Evolutionary conservation across 805 yeast genomes (phyloP).

Genomic region (Helenozyma baotianmanensis): DNA sequence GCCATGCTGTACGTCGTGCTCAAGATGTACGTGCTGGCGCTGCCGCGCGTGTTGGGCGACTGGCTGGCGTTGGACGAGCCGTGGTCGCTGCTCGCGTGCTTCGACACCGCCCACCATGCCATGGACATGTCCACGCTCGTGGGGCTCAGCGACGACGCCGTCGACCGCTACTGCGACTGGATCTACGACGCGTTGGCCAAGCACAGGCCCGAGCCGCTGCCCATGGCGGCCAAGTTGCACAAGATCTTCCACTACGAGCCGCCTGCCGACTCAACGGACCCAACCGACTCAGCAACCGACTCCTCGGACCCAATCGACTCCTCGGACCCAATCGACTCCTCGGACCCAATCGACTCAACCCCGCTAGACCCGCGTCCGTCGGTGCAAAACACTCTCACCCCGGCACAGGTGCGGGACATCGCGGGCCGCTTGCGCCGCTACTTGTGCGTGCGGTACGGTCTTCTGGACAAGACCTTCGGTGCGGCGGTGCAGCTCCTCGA

Average conservation of each 20-base stretch:
- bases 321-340: too few species aligned
- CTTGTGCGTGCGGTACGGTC: too few species aligned
- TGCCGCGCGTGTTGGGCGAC: conserved; percentile 7
- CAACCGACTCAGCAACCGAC: background rate
- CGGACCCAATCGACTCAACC: too few species aligned
- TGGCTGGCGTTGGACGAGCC: conserved; percentile 13
- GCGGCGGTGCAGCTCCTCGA: too few species aligned
- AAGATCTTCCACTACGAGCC: conserved; percentile 24
- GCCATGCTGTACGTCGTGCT: conserved; percentile 29
- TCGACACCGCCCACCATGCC: conserved; percentile 7
- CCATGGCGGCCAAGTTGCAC: conserved; percentile 28
- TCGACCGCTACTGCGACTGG: conserved; percentile 49
- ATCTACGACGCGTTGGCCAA: conserved; percentile 31
- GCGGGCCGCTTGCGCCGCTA: too few species aligned
- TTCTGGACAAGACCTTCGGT: too few species aligned
- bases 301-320: too few species aligned
- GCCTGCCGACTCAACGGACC: background rate
- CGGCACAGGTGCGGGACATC: too few species aligned
- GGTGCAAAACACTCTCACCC: too few species aligned
- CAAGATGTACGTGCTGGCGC: conserved; percentile 22
- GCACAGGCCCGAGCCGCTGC: background rate
- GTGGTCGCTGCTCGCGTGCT: conserved; percentile 6
- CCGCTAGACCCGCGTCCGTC: too few species aligned
- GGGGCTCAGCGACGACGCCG: conserved; percentile 45
- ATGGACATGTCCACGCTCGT: conserved; percentile 28